Evolutionary conservation across 495 filamentous ascomycete genomes (phyloP).

Genomic region (Physcia stellaris): DNA sequence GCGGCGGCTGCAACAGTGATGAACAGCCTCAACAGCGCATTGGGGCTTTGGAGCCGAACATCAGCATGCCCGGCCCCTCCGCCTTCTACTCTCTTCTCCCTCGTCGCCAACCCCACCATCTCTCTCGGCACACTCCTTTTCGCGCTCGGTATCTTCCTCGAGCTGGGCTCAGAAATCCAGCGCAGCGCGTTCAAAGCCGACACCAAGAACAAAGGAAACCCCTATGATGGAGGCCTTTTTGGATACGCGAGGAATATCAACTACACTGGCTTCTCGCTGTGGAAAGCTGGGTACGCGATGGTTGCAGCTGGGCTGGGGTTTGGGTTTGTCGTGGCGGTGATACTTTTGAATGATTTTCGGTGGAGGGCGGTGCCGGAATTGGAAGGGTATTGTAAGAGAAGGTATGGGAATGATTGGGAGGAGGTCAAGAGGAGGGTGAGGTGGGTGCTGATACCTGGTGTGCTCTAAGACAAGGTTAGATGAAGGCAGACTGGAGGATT

Average conservation of each 20-base stretch:
- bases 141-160: conserved; percentile 30
- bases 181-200: conserved; percentile 38
- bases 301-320: conserved; percentile 32
- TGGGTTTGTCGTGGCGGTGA: conserved; percentile 22
- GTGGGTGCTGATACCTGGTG: conserved; percentile 29
- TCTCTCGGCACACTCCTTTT: conserved; percentile 28
- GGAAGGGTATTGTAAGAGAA: conserved; percentile 33
- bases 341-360: conserved; percentile 32
- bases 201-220: conserved; percentile 38
- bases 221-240: conserved; percentile 39
- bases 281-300: conserved; percentile 39
- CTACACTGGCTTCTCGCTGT: conserved; percentile 42
- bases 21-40: conserved; percentile 32
- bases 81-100: too few species aligned
- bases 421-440: conserved; percentile 29
- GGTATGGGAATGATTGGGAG: conserved; percentile 31
- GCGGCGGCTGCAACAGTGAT: conserved; percentile 30
- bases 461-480: conserved; percentile 9
- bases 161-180: conserved; percentile 38
- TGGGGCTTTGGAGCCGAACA: conserved; percentile 27
- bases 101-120: too few species aligned
- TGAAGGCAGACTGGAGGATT: too few species aligned
- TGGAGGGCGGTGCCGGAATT: conserved; percentile 30
- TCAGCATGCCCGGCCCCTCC: conserved; percentile 19
- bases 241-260: conserved; percentile 42